Evolutionary conservation across 192 early-diverging fungal genomes (phyloP).

Genomic region (Podila epigama): DNA sequence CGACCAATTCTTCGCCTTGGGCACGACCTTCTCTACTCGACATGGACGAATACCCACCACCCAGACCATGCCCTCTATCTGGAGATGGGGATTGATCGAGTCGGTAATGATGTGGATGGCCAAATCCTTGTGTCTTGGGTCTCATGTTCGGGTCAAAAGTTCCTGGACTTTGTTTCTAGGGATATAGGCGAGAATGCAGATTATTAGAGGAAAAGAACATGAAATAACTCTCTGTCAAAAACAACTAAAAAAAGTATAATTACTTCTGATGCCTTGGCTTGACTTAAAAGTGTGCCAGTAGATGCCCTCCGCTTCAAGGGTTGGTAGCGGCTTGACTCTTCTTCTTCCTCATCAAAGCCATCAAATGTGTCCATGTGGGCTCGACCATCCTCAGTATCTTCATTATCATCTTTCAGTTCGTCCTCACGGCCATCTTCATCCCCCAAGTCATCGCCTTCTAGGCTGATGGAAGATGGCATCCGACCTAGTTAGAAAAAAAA

Average conservation of each 20-base stretch:
- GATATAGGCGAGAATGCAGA: no score
- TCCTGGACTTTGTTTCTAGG: not conserved
- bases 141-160: no score
- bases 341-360: conserved; percentile 8
- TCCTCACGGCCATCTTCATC: conserved; percentile 17
- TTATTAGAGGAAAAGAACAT: no score
- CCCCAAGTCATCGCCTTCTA: conserved; percentile 29
- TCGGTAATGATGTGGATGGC: not conserved
- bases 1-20: not conserved
- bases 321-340: conserved; percentile 30
- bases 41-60: not conserved
- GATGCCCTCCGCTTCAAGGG: conserved; percentile 41
- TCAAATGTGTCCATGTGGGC: conserved; percentile 17
- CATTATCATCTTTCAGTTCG: conserved; percentile 21
- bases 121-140: no score
- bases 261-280: conserved; percentile 25
- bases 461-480: conserved; percentile 6
- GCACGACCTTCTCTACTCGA: not conserved
- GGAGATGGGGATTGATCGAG: conserved; percentile 22
- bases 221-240: no score
- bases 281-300: conserved; percentile 29
- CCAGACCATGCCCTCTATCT: conserved; percentile 2
- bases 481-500: conserved; percentile 24
- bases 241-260: no score
- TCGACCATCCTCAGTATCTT: conserved; percentile 3